Conservation (phyloP, 2,329 filamentous ascomycete species). For the Phialocephala sp. region DNA sequence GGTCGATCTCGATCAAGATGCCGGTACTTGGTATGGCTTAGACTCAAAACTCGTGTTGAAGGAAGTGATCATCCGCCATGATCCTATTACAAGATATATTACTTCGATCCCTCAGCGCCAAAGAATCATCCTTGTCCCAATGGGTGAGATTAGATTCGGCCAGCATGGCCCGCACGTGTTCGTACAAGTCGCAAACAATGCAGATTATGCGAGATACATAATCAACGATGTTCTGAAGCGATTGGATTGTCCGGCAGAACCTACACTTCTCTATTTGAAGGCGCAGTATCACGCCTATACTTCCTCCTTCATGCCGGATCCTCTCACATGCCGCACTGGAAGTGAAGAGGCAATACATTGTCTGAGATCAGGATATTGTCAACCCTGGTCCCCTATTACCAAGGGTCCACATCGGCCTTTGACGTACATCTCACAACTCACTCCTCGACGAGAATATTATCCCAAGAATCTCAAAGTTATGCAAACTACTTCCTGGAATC, state of each 20-base stretch:
- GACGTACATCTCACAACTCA: slow-evolving; percentile 30
- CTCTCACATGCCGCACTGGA: slow-evolving; percentile 63
- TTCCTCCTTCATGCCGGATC: slow-evolving; percentile 61
- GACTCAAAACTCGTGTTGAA: slow-evolving; percentile 62
- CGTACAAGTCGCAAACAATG: slow-evolving; percentile 46
- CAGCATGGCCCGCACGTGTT: slow-evolving; percentile 50
- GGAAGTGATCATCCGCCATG: slow-evolving; percentile 45
- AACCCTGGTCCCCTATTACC: slow-evolving; percentile 36
- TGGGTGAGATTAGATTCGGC: slow-evolving; percentile 46
- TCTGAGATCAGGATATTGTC: slow-evolving; percentile 54
- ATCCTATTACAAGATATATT: neutral
- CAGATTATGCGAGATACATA: slow-evolving; percentile 54
- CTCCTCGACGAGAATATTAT: slow-evolving; percentile 50
- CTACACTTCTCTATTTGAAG: slow-evolving; percentile 59
- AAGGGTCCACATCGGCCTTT: slow-evolving; percentile 13
- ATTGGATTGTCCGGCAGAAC: slow-evolving; percentile 63
- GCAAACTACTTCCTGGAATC: slow-evolving; percentile 52
- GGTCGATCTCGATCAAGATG: slow-evolving; percentile 62
- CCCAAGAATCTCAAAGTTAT: slow-evolving; percentile 48
- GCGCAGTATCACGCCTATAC: slow-evolving; percentile 66
- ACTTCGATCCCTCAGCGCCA: slow-evolving; percentile 32
- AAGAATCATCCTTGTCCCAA: slow-evolving; percentile 60
- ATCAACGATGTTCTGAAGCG: slow-evolving; percentile 61
- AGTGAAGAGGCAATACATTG: slow-evolving; percentile 62
- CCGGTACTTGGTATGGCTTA: slow-evolving; percentile 65